Evolutionary conservation across 2,329 filamentous ascomycete species (phyloP).

Genomic region (Fusarium secorum): DNA sequence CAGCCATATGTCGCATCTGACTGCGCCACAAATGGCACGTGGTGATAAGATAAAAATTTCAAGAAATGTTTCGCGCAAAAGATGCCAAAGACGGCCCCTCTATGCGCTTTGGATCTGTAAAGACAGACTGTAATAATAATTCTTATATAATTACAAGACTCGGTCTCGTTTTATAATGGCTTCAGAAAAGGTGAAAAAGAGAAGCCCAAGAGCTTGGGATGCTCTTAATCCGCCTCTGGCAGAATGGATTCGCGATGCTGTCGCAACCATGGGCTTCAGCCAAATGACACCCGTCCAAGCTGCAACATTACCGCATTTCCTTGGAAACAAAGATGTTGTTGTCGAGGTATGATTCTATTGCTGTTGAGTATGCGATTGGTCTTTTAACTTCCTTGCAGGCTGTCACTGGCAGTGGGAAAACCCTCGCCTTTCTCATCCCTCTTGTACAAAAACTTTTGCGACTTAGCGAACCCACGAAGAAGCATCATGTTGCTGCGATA

Average conservation of each 20-base stretch:
- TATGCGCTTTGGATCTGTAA: slow-evolving; percentile 15
- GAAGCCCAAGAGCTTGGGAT: slow-evolving; percentile 58
- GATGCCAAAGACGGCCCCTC: slow-evolving; percentile 28
- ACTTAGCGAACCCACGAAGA: slow-evolving; percentile 82
- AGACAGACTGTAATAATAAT: neutral
- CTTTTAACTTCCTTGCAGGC: slow-evolving; percentile 57
- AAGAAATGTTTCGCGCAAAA: slow-evolving; percentile 43
- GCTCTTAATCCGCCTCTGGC: slow-evolving; percentile 50
- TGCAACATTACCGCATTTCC: slow-evolving; percentile 86
- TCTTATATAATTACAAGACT: neutral
- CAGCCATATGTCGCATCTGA: neutral
- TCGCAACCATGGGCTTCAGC: slow-evolving; percentile 82
- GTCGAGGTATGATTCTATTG: slow-evolving; percentile 67
- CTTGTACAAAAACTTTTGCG: slow-evolving; percentile 83
- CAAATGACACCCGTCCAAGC: slow-evolving; percentile 96
- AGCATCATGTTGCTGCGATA: slow-evolving; percentile 88
- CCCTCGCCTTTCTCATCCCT: slow-evolving; percentile 84
- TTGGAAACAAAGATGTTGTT: slow-evolving; percentile 90
- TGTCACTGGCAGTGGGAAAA: slow-evolving; percentile 92
- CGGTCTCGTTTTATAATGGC: slow-evolving; percentile 39
- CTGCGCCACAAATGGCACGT: slow-evolving; percentile 38
- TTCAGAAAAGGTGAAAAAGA: slow-evolving; percentile 50
- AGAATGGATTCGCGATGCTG: slow-evolving; percentile 83
- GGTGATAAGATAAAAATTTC: slow-evolving; percentile 46
- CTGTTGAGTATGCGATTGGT: neutral